Conservation (phyloP, 306 rosid species). For the Oemleria cerasiformis region DNA sequence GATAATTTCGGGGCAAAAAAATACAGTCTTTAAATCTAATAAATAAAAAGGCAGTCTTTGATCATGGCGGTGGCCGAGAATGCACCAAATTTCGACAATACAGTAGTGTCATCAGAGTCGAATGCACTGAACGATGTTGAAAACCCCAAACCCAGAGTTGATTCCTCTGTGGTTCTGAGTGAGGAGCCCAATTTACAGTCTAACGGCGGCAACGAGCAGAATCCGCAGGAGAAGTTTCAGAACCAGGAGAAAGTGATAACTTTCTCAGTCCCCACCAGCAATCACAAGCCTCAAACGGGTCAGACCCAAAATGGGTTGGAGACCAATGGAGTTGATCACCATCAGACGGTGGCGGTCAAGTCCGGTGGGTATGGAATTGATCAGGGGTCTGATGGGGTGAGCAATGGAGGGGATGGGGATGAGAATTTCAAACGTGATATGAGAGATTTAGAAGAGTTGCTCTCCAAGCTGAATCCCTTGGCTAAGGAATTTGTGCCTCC, state of each 20-base stretch:
- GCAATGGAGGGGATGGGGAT: conserved; percentile 43
- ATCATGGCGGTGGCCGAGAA: conserved; percentile 92
- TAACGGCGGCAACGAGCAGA: conserved; percentile 44
- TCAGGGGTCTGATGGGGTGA: conserved; percentile 40
- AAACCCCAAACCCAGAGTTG: conserved; percentile 55
- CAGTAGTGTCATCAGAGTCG: conserved; percentile 50
- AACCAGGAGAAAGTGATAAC: conserved; percentile 36
- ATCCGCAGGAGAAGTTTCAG: conserved; percentile 37
- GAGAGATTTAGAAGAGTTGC: conserved; percentile 92
- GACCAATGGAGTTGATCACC: conserved; percentile 46
- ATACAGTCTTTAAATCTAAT: conserved; percentile 23
- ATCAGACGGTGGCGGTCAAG: conserved; percentile 46
- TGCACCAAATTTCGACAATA: conserved; percentile 66
- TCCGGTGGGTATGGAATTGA: conserved; percentile 48
- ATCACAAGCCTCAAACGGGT: conserved; percentile 49
- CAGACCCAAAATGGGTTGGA: conserved; percentile 69
- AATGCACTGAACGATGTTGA: conserved; percentile 46
- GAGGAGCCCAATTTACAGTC: conserved; percentile 42
- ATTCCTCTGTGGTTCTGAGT: conserved; percentile 31
- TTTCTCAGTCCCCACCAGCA: conserved; percentile 40
- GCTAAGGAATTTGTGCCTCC: conserved; percentile 98
- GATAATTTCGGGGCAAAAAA: conserved; percentile 27
- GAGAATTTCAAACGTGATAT: conserved; percentile 68
- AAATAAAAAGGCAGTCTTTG: conserved; percentile 18
- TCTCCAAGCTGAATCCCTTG: conserved; percentile 95